These are phyloP conservation scores for Hemerocallis citrina DNA, from an alignment of 106 monocot species.

Conservation along the genomic window DNA sequence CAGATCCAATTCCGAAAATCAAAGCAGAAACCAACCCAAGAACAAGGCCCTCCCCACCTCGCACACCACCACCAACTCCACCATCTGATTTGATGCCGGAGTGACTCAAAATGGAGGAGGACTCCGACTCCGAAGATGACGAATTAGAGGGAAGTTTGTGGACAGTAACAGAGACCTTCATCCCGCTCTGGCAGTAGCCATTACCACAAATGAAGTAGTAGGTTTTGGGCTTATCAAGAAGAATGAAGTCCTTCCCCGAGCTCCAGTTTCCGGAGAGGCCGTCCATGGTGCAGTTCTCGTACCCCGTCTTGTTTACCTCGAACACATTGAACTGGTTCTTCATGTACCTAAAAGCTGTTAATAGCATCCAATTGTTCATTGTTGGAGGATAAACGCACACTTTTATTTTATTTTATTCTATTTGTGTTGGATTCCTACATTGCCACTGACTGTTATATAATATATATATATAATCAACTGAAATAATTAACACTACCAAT, in stretches of 20 bases:
- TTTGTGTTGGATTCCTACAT: no score
- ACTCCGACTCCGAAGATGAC: slow-evolving; percentile 1
- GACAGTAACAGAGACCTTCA: slow-evolving; percentile 74
- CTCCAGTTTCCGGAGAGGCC: slow-evolving; percentile 80
- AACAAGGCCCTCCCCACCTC: no score
- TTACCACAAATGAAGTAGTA: slow-evolving; percentile 92
- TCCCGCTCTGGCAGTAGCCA: slow-evolving; percentile 59
- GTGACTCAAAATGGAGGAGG: not conserved
- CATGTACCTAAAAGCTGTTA: slow-evolving; percentile 81
- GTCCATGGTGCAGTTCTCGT: slow-evolving; percentile 90
- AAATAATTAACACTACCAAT: no score
- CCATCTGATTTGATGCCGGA: not conserved
- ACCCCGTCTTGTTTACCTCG: slow-evolving; percentile 91
- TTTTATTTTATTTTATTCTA: no score
- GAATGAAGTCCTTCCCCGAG: slow-evolving; percentile 94
- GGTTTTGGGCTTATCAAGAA: slow-evolving; percentile 30
- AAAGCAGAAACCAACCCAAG: no score
- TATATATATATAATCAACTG: no score
- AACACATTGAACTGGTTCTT: slow-evolving; percentile 87
- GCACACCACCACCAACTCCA: no score
- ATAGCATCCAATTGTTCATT: no score
- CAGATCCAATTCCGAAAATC: no score
- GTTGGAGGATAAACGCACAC: no score
- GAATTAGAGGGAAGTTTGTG: slow-evolving; percentile 31
- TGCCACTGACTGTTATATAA: no score